These are phyloP conservation scores for Purshia tridentata DNA, from an alignment of 306 rosid genomes.

Conservation along the genomic window DNA sequence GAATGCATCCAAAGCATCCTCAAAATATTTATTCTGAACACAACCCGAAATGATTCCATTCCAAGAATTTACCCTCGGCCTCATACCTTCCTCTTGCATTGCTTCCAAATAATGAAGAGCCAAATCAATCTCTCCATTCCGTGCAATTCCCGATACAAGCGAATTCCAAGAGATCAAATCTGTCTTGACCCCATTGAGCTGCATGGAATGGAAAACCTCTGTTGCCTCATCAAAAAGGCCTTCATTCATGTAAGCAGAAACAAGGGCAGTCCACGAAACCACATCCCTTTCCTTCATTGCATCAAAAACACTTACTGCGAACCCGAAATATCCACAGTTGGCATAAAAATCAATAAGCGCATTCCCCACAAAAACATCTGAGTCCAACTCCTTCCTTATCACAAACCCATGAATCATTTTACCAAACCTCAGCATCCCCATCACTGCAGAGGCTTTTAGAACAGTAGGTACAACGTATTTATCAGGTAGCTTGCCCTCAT, in stretches of 20 bases:
- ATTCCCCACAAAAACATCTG: constrained; percentile 42
- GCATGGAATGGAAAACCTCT: constrained; percentile 39
- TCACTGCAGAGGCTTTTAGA: constrained; percentile 42
- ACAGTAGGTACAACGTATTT: constrained; percentile 44
- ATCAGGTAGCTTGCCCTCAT: constrained; percentile 37
- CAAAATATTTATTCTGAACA: constrained; percentile 38
- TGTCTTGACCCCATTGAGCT: constrained; percentile 33
- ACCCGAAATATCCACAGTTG: constrained; percentile 43
- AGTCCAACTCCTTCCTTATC: constrained; percentile 27
- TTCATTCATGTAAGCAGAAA: constrained; percentile 41
- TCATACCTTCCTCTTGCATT: constrained; percentile 42
- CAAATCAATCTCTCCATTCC: constrained; percentile 38
- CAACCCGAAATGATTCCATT: constrained; percentile 52
- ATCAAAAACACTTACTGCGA: constrained; percentile 35
- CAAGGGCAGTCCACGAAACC: constrained; percentile 48
- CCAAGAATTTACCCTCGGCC: constrained; percentile 45
- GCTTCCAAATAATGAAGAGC: constrained; percentile 38
- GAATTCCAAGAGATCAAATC: constrained; percentile 54
- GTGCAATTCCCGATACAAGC: constrained; percentile 46
- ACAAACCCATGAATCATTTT: constrained; percentile 44
- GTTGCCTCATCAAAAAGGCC: constrained; percentile 41
- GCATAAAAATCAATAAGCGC: constrained; percentile 42
- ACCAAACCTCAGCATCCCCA: constrained; percentile 29
- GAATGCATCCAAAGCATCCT: constrained; percentile 43
- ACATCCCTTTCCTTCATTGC: constrained; percentile 44